These are phyloP conservation scores for Linnemannia elongata DNA, from an alignment of 192 early-diverging fungal species.

Conservation along the genomic window DNA sequence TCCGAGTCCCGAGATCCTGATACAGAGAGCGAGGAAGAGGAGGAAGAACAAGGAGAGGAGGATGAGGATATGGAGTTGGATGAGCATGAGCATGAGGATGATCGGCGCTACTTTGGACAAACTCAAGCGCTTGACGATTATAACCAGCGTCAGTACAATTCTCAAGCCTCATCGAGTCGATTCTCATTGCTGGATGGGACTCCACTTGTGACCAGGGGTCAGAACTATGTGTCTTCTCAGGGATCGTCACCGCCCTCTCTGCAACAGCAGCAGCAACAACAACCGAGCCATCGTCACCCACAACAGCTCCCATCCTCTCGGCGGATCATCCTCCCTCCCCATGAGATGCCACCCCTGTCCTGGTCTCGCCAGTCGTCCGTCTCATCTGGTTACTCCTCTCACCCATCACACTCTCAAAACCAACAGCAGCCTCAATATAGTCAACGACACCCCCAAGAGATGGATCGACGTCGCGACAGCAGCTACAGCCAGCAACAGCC, in stretches of 20 bases:
- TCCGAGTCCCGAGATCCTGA: background rate
- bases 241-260: background rate
- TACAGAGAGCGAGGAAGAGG: conserved; percentile 6
- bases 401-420: background rate
- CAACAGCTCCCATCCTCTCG: background rate
- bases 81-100: background rate
- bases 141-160: background rate
- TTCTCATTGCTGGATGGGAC: background rate
- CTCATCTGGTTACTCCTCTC: background rate
- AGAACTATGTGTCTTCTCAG: background rate
- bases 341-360: background rate
- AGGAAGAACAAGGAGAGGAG: background rate
- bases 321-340: background rate
- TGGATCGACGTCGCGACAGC: background rate
- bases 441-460: conserved; percentile 12
- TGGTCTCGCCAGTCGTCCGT: background rate
- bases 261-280: background rate
- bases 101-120: background rate
- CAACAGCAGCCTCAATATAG: background rate
- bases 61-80: conserved; percentile 1
- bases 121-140: background rate
- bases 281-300: background rate
- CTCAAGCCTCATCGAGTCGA: too few relatives aligned
- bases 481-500: background rate
- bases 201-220: background rate